These are phyloP conservation scores for Aureobasidium sp. DNA, from an alignment of 2,329 filamentous ascomycete genomes.

Conservation along the genomic window DNA sequence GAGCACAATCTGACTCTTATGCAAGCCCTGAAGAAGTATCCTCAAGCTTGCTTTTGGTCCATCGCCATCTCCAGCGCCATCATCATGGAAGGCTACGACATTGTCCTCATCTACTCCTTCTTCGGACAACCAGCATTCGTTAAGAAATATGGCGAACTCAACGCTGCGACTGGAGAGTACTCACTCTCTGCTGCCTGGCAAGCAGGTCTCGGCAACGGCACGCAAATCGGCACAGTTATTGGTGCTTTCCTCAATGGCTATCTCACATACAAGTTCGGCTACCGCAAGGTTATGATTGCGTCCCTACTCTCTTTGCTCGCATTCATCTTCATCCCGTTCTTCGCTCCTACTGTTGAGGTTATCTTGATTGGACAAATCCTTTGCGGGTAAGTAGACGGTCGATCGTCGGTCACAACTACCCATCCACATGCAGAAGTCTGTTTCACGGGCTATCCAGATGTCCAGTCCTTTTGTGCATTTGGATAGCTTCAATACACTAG, in stretches of 20 bases:
- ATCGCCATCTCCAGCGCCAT: slow-evolving; percentile 66
- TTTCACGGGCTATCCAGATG: too few species aligned
- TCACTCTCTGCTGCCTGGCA: slow-evolving; percentile 16
- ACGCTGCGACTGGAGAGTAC: not conserved
- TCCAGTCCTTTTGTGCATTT: too few species aligned
- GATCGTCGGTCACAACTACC: too few species aligned
- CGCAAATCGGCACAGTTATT: slow-evolving; percentile 58
- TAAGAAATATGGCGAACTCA: slow-evolving; percentile 11
- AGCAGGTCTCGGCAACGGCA: slow-evolving; percentile 21
- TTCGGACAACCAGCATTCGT: slow-evolving; percentile 16
- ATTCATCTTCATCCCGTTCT: slow-evolving; percentile 36
- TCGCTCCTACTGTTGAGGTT: slow-evolving; percentile 1
- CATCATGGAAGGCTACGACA: slow-evolving; percentile 69
- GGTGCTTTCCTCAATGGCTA: slow-evolving; percentile 52
- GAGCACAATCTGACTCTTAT: slow-evolving; percentile 10
- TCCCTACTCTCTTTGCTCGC: slow-evolving; percentile 27
- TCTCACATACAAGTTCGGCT: slow-evolving; percentile 33
- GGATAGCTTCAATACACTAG: too few species aligned
- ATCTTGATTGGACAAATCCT: slow-evolving; percentile 16
- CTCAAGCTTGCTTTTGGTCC: slow-evolving; percentile 59
- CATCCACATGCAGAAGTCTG: too few species aligned
- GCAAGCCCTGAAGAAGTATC: slow-evolving; percentile 32
- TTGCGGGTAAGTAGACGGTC: too few species aligned
- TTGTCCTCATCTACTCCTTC: slow-evolving; percentile 68
- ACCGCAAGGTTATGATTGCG: slow-evolving; percentile 19